Percentiles rank a stretch among this genome's conserved stretches.
phyloP scores from a whole-genome alignment of 1,284 basidiomycete species.

The Rhodofomes roseus region DNA sequence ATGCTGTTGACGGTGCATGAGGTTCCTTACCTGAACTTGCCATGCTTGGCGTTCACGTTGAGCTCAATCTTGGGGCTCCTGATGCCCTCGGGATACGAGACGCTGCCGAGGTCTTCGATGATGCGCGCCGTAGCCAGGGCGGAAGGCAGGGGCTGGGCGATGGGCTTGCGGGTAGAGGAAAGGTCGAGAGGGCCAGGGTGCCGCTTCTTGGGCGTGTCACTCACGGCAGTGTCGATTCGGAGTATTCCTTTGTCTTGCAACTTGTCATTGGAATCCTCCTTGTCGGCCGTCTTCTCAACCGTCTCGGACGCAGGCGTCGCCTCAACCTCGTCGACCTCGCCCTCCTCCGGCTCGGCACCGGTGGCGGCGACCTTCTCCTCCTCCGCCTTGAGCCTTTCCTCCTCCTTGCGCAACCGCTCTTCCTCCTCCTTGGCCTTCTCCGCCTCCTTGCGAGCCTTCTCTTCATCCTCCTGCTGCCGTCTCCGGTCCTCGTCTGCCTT shows the following conservation, averaged over 20 bases:
- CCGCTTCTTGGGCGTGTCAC: slow-evolving; percentile 33
- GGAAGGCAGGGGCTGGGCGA: slow-evolving; percentile 52
- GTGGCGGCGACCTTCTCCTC: slow-evolving; percentile 27
- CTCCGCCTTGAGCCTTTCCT: slow-evolving; percentile 27
- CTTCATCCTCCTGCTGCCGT: slow-evolving; percentile 31
- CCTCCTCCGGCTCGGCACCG: slow-evolving; percentile 34
- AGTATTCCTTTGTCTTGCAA: slow-evolving; percentile 44
- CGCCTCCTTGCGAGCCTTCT: slow-evolving; percentile 21
- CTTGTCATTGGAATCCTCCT: slow-evolving; percentile 34
- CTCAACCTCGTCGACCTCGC: slow-evolving; percentile 36
- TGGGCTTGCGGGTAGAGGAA: slow-evolving; percentile 39
- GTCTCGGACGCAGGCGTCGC: slow-evolving; percentile 13
- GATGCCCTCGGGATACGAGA: slow-evolving; percentile 84
- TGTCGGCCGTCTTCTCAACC: slow-evolving; percentile 11
- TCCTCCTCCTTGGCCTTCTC: slow-evolving; percentile 34
- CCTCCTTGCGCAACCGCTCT: slow-evolving; percentile 30
- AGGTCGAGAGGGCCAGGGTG: slow-evolving; percentile 79
- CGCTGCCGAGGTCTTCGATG: slow-evolving; percentile 79
- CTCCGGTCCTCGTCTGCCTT: slow-evolving; percentile 37
- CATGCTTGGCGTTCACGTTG: slow-evolving; percentile 80
- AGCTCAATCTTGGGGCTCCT: slow-evolving; percentile 83
- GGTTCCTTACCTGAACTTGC: slow-evolving; percentile 76
- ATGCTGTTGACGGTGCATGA: background rate
- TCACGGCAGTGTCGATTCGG: slow-evolving; percentile 55
- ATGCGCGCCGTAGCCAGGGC: slow-evolving; percentile 72